phyloP scores from a whole-genome alignment of 208 protist genomes.

The Herpetomonas samuelpessoai region DNA sequence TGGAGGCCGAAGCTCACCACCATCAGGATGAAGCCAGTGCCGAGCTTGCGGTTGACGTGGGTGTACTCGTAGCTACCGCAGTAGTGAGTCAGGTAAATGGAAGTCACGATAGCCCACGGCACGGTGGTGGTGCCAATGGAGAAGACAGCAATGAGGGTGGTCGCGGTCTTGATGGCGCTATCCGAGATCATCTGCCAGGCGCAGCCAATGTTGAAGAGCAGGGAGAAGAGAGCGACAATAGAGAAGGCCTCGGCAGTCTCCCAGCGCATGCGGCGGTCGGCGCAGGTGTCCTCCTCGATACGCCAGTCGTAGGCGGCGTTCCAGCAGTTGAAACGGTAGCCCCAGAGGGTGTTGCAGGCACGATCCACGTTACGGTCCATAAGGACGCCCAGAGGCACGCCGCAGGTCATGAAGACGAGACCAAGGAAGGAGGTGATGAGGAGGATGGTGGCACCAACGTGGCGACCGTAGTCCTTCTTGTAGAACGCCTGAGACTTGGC shows the following conservation, averaged over 20 bases:
- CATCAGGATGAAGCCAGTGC: constrained; percentile 46
- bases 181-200: constrained; percentile 36
- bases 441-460: constrained; percentile 50
- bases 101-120: constrained; percentile 45
- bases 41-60: constrained; percentile 22
- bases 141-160: constrained; percentile 33
- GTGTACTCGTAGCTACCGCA: constrained; percentile 45
- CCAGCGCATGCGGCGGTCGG: constrained; percentile 31
- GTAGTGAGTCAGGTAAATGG: constrained; percentile 55
- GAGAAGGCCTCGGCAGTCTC: constrained; percentile 55
- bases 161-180: constrained; percentile 29
- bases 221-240: constrained; percentile 44
- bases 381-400: constrained; percentile 46
- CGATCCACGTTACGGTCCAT: constrained; percentile 15
- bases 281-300: constrained; percentile 41
- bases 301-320: constrained; percentile 40
- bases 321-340: constrained; percentile 35
- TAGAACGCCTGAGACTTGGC: constrained; percentile 46
- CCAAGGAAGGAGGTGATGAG: constrained; percentile 41
- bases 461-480: constrained; percentile 37
- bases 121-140: constrained; percentile 37
- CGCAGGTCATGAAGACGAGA: constrained; percentile 34
- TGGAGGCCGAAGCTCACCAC: constrained; percentile 43
- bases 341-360: constrained; percentile 64
- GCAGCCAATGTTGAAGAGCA: constrained; percentile 22